Conservation (phyloP, 352 stramenopile species). For the Pythium periplocum region DNA sequence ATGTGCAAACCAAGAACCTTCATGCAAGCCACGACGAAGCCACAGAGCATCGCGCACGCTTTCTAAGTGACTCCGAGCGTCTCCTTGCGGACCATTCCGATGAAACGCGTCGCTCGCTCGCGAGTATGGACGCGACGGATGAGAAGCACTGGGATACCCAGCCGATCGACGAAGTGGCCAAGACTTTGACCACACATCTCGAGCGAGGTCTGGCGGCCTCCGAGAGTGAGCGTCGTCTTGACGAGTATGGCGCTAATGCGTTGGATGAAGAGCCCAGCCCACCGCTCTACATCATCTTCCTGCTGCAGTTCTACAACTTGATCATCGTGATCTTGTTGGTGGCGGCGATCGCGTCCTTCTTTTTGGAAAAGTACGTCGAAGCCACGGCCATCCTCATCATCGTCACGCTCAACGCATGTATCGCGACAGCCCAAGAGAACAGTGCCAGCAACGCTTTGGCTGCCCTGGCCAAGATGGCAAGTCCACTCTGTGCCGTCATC, state of each 20-base stretch:
- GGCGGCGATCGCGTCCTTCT: constrained; percentile 43
- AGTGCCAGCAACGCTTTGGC: constrained; percentile 57
- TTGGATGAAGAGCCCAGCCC: constrained; percentile 61
- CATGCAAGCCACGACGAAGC: too few relatives aligned
- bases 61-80: constrained; percentile 57
- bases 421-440: constrained; percentile 64
- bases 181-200: constrained; percentile 48
- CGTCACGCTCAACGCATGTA: constrained; percentile 48
- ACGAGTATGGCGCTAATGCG: constrained; percentile 47
- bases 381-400: constrained; percentile 69
- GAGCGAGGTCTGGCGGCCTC: constrained; percentile 34
- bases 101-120: constrained; percentile 44
- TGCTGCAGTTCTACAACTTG: constrained; percentile 80
- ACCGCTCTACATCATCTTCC: constrained; percentile 57
- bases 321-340: constrained; percentile 68
- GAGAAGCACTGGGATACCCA: constrained; percentile 44
- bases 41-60: constrained; percentile 39
- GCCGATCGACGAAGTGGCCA: constrained; percentile 35
- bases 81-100: constrained; percentile 44
- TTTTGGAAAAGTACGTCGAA: constrained; percentile 60
- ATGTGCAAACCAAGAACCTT: too few relatives aligned
- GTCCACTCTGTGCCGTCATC: constrained; percentile 57
- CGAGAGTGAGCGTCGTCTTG: constrained; percentile 36
- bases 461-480: constrained; percentile 54
- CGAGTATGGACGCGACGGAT: constrained; percentile 41